Evolutionary conservation across 805 yeast species (phyloP).

Genomic region (Candida gorgasii): DNA sequence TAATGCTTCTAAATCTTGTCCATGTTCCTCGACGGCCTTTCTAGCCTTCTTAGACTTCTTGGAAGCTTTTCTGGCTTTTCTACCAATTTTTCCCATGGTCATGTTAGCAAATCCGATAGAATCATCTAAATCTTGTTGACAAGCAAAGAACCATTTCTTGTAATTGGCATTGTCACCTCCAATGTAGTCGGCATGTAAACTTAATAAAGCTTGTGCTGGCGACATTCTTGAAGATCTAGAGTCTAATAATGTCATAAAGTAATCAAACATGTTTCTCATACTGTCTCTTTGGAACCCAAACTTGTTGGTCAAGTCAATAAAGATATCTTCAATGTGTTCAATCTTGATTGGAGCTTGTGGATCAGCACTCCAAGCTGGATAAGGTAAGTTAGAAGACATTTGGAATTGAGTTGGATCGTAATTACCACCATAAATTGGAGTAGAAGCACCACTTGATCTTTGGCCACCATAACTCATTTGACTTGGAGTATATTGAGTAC

Average conservation of each 20-base stretch:
- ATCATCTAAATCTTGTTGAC: conserved; percentile 84
- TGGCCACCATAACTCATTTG: conserved; percentile 80
- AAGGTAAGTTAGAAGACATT: conserved; percentile 86
- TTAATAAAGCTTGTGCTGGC: conserved; percentile 80
- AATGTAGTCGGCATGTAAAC: conserved; percentile 83
- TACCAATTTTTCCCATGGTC: conserved; percentile 72
- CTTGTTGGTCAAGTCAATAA: conserved; percentile 77
- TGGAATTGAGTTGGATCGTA: conserved; percentile 63
- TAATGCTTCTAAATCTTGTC: conserved; percentile 59
- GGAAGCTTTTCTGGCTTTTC: conserved; percentile 78
- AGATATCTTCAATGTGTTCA: conserved; percentile 84
- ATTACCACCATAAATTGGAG: conserved; percentile 83
- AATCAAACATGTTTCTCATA: conserved; percentile 88
- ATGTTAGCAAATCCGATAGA: conserved; percentile 81
- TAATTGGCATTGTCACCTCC: conserved; percentile 87
- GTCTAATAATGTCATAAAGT: conserved; percentile 80
- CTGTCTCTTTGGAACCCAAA: conserved; percentile 92
- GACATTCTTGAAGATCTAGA: conserved; percentile 87
- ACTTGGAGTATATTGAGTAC: conserved; percentile 78
- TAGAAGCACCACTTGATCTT: conserved; percentile 88
- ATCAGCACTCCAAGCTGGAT: conserved; percentile 99
- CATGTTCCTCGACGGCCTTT: conserved; percentile 65
- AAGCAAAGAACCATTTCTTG: conserved; percentile 87
- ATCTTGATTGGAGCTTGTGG: conserved; percentile 80
- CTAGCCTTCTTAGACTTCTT: conserved; percentile 79